Base-by-base conservation (phyloP, 1,284 basidiomycete genomes). In the Microbotryum violaceum region DNA sequence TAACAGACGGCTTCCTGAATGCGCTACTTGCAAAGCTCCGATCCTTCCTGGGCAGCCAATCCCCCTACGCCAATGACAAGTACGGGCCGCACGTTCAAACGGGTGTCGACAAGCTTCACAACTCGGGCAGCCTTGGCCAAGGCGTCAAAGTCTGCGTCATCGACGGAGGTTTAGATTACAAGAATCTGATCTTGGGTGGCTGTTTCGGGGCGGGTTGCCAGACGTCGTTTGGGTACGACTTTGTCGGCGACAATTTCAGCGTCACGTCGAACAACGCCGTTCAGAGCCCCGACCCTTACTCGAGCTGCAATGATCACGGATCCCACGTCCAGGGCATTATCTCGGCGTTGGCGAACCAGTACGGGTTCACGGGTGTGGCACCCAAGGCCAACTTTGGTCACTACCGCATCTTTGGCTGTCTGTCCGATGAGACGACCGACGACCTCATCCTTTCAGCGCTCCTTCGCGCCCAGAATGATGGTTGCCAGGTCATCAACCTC, bases 181-280 rank as follows among this genome's bases (percentile, higher is more conserved):
- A 49, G 18, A 64, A 66, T 33, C 83, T 83, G 9, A 75, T 77
- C 20, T 82, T 88, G 57, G 86, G 83, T 45, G 83, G 81, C 16
- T 83, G 79, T 37, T 81, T 85, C 65, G 85, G 84, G 8, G 74
- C 80, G 2, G 82, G 82, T n/a, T 78, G 80, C 73, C 85, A 85
- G 72, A 76, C 84, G 60, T 77, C 80, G 53, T 82, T 82, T 31
- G 83, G 83, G 1, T 81, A 77, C 65, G 83, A 82, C 66, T 78
- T 82, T 42, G 81, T 82, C 37, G 67, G 64, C n/a, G 69, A 73
- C 42, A 23, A 42, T 18, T 42, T 42, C 37, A 42, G 65, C 37
- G 75, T 64, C 29, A 16, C 37, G 37, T 42, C 23, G 7, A 62
- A 68, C 50, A 27, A 53, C 2, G 80, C 77, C 54, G 65, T 56